Conservation (phyloP, 139 green algal species). For the Volvox reticuliferus region DNA sequence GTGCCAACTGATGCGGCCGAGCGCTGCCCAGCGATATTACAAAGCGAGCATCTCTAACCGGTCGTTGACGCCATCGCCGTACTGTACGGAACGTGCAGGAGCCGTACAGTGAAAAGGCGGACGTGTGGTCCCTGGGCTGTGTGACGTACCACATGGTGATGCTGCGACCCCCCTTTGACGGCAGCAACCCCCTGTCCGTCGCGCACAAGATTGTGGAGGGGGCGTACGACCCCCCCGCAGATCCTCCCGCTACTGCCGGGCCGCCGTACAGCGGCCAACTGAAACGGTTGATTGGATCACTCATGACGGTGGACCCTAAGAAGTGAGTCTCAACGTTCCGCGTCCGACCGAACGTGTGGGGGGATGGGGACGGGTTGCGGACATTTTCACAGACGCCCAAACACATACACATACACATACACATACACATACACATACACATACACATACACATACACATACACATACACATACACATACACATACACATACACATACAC, state of each 20-base stretch:
- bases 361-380: too few relatives aligned
- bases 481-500: too few relatives aligned
- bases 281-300: constrained; percentile 50
- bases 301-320: constrained; percentile 63
- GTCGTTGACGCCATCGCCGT: too few relatives aligned
- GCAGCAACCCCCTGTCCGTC: constrained; percentile 64
- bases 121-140: constrained; percentile 69
- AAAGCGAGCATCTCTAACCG: too few relatives aligned
- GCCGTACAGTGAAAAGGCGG: constrained; percentile 70
- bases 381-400: too few relatives aligned
- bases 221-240: constrained; percentile 37
- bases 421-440: too few relatives aligned
- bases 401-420: too few relatives aligned
- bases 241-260: constrained; percentile 22
- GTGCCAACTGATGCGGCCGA: too few relatives aligned
- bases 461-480: too few relatives aligned
- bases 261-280: constrained; percentile 58
- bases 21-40: too few relatives aligned
- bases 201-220: constrained; percentile 69
- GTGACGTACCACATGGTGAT: constrained; percentile 67
- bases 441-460: too few relatives aligned
- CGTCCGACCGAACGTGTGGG: too few relatives aligned
- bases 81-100: constrained; percentile 42
- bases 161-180: constrained; percentile 67
- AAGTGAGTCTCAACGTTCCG: constrained; percentile 39